Evolutionary conservation across 345 rosid genomes (phyloP).

Genomic region (sweet orange (Citrus sinensis)): DVS_A1.0 CM039164.1:4678501-4679000

Average conservation of each 20-base stretch:
- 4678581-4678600: conserved; percentile 1
- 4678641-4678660: not conserved
- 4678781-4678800: conserved; percentile 63
- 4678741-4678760: conserved; percentile 61
- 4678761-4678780: conserved; percentile 72
- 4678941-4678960: conserved; percentile 39
- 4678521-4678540: conserved; percentile 64
- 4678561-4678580: conserved; percentile 65
- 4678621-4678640: not conserved
- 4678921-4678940: conserved; percentile 70
- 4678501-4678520: conserved; percentile 52
- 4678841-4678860: conserved; percentile 82
- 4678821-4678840: conserved; percentile 82
- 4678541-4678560: conserved; percentile 83
- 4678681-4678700: conserved; percentile 90
- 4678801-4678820: conserved; percentile 68
- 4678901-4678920: conserved; percentile 45
- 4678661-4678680: not conserved
- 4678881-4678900: conserved; percentile 37
- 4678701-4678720: conserved; percentile 60
- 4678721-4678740: conserved; percentile 64
- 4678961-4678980: conserved; percentile 50
- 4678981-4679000: conserved; percentile 51
- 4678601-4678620: not conserved
- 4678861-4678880: conserved; percentile 80